Evolutionary conservation across 495 filamentous ascomycete genomes (phyloP).

Genomic region (Durotheca rogersii): DNA sequence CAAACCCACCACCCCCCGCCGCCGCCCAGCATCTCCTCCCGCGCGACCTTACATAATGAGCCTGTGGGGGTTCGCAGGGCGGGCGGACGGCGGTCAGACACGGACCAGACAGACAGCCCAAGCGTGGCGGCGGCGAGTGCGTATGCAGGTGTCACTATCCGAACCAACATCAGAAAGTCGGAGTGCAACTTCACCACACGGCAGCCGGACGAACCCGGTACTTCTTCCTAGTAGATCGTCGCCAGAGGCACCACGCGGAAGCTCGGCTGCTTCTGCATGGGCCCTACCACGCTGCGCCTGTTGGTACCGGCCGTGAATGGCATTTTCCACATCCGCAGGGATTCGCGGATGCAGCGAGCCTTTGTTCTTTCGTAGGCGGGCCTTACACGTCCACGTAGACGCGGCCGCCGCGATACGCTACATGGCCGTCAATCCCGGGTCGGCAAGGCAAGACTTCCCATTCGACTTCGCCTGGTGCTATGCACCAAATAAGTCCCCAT

Average conservation of each 20-base stretch:
- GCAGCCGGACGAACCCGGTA: slow-evolving; percentile 33
- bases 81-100: too few relatives aligned
- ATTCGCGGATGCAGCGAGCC: too few relatives aligned
- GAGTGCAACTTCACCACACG: slow-evolving; percentile 32
- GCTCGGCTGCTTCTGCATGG: slow-evolving; percentile 25
- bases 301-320: slow-evolving; percentile 18
- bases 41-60: slow-evolving; percentile 27
- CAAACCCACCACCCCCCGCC: slow-evolving; percentile 6
- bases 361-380: too few relatives aligned
- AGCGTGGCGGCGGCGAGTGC: slow-evolving; percentile 20
- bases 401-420: slow-evolving; percentile 4
- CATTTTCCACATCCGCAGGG: slow-evolving; percentile 32
- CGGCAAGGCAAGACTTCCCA: slow-evolving; percentile 11
- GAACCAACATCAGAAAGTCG: slow-evolving; percentile 25
- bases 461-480: background rate
- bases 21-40: too few relatives aligned
- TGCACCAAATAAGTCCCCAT: background rate
- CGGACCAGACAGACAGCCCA: too few relatives aligned
- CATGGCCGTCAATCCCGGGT: too few relatives aligned
- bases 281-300: slow-evolving; percentile 24
- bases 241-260: slow-evolving; percentile 27
- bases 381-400: slow-evolving; percentile 31
- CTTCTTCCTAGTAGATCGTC: slow-evolving; percentile 35
- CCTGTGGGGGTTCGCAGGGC: slow-evolving; percentile 33
- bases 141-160: slow-evolving; percentile 30